Conservation (phyloP, 2,329 filamentous ascomycete species). For the Graphilbum sp. region DNA sequence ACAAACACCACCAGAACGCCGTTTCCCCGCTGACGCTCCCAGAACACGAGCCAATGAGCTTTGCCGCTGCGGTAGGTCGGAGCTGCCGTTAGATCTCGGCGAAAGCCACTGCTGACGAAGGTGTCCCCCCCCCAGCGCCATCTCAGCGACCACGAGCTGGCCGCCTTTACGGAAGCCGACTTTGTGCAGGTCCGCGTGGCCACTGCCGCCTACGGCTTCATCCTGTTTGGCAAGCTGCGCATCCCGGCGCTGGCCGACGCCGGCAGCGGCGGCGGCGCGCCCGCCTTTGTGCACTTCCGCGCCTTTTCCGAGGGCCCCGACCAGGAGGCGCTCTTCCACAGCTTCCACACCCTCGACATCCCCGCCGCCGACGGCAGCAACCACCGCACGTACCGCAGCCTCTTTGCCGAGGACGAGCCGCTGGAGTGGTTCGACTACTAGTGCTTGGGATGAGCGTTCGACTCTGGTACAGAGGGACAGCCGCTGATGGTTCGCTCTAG, state of each 20-base stretch:
- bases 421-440: slow-evolving; percentile 39
- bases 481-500: too few relatives aligned
- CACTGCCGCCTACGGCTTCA: slow-evolving; percentile 28
- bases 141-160: slow-evolving; percentile 22
- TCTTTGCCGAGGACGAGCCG: slow-evolving; percentile 28
- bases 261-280: slow-evolving; percentile 3
- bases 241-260: slow-evolving; percentile 23
- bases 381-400: slow-evolving; percentile 25
- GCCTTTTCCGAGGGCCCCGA: slow-evolving; percentile 26
- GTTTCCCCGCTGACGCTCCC: neutral
- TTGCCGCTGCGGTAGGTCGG: slow-evolving; percentile 24
- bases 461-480: neutral
- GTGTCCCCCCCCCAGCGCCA: slow-evolving; percentile 11
- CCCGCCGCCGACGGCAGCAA: slow-evolving; percentile 16
- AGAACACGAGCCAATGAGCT: slow-evolving; percentile 40
- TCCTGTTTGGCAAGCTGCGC: slow-evolving; percentile 31
- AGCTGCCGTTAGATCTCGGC: too few relatives aligned
- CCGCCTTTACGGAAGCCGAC: slow-evolving; percentile 21
- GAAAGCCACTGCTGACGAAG: too few relatives aligned
- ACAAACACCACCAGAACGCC: too few relatives aligned
- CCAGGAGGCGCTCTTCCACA: slow-evolving; percentile 24
- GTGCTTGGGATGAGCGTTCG: neutral
- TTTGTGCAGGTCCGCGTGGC: slow-evolving; percentile 28
- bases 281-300: slow-evolving; percentile 30
- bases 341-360: slow-evolving; percentile 29